Percentiles rank a stretch among this genome's conserved stretches.
phyloP scores from a whole-genome alignment of 176 grass and related monocot genomes.

The Dactylis glomerata region DNA sequence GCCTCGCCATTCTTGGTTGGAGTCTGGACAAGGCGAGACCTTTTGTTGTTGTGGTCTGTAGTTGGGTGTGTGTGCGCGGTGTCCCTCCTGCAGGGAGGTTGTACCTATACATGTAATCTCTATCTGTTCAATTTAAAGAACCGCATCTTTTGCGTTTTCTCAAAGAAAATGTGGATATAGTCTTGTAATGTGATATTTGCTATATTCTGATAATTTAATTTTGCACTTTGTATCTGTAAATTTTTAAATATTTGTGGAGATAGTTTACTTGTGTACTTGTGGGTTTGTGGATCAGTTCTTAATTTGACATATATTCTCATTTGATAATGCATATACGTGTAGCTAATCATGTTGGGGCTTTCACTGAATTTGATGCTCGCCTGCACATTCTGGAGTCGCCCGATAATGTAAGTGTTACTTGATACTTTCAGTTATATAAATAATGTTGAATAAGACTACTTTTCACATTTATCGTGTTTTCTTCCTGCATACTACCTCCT shows the following conservation, averaged over 20 bases:
- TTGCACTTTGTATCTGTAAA: neutral
- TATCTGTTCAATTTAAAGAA: too few species aligned
- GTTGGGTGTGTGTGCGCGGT: too few species aligned
- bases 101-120: too few species aligned
- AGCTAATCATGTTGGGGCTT: slow-evolving; percentile 62
- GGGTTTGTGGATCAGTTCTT: neutral
- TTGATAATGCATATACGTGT: slow-evolving; percentile 39
- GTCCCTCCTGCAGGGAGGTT: too few species aligned
- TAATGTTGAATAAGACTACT: neutral
- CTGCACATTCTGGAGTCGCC: slow-evolving; percentile 95
- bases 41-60: too few species aligned
- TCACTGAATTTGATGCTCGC: slow-evolving; percentile 83
- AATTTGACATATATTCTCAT: slow-evolving; percentile 16
- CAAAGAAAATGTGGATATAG: neutral
- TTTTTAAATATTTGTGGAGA: neutral
- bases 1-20: too few species aligned
- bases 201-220: slow-evolving; percentile 3
- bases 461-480: neutral
- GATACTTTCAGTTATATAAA: slow-evolving; percentile 18
- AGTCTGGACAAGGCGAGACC: too few species aligned
- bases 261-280: neutral
- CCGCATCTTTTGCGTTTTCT: too few species aligned
- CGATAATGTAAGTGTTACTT: slow-evolving; percentile 75
- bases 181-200: neutral
- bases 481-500: too few species aligned